phyloP scores from a whole-genome alignment of 768 basidiomycete species.

The Termitomyces sp. region DNA sequence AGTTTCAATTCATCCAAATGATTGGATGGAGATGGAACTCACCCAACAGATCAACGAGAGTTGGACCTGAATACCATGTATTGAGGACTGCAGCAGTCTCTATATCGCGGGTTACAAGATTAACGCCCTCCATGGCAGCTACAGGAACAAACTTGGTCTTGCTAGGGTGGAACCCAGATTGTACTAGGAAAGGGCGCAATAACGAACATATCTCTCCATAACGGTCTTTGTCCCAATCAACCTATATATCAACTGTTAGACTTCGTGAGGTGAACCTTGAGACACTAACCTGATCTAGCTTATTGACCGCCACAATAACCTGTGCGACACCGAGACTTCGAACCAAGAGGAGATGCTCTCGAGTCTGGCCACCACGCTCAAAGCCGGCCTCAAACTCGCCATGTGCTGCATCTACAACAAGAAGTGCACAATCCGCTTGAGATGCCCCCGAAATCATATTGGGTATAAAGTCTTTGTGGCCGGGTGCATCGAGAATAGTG shows the following conservation, averaged over 20 bases:
- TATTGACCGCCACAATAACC: conserved; percentile 91
- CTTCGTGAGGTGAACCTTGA: not conserved
- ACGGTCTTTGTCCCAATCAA: conserved; percentile 80
- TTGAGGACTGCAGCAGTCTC: conserved; percentile 47
- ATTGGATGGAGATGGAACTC: conserved; percentile 8
- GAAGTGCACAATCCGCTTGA: conserved; percentile 92
- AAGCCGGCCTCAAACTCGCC: conserved; percentile 98
- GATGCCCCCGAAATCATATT: conserved; percentile 99
- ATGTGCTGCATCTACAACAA: conserved; percentile 86
- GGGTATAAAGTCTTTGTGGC: conserved; percentile 96
- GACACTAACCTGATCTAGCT: conserved; percentile 80
- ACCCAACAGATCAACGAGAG: conserved; percentile 85
- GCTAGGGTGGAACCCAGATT: conserved; percentile 80
- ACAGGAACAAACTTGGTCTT: conserved; percentile 88
- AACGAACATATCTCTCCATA: conserved; percentile 81
- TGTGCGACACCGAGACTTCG: conserved; percentile 91
- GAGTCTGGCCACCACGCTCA: conserved; percentile 89
- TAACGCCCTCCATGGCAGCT: conserved; percentile 87
- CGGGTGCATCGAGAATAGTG: conserved; percentile 96
- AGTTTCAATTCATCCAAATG: not conserved
- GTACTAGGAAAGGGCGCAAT: conserved; percentile 77
- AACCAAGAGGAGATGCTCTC: conserved; percentile 91
- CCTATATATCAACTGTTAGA: conserved; percentile 43
- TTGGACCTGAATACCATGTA: conserved; percentile 84
- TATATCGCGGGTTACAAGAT: conserved; percentile 57